Evolutionary conservation across 371 early-diverging fungal species (phyloP).

Genomic region (Apophysomyces trapeziformis): DNA sequence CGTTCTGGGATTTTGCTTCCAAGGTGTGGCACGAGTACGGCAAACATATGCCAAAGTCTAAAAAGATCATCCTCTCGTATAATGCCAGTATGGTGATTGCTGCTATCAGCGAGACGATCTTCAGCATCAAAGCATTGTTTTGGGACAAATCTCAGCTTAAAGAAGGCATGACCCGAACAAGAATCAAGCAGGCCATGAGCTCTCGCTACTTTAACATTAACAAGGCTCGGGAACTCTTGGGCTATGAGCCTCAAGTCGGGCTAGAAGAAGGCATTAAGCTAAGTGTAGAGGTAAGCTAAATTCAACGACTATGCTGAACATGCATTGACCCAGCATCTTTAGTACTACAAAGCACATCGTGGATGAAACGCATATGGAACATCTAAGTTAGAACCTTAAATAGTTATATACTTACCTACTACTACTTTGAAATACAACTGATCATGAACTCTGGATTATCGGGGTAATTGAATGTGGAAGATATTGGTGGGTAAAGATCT

Average conservation of each 20-base stretch:
- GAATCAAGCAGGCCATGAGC: conserved; percentile 74
- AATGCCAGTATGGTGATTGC: conserved; percentile 57
- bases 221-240: conserved; percentile 79
- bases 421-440: no score
- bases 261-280: conserved; percentile 74
- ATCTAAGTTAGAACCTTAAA: background rate
- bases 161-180: conserved; percentile 63
- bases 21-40: conserved; percentile 67
- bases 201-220: conserved; percentile 82
- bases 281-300: conserved; percentile 42
- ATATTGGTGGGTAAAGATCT: no score
- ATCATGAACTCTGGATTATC: no score
- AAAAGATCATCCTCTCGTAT: conserved; percentile 53
- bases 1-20: conserved; percentile 89
- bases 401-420: background rate
- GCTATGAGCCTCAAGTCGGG: conserved; percentile 76
- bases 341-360: conserved; percentile 25
- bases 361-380: background rate
- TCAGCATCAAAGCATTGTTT: conserved; percentile 51
- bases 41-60: conserved; percentile 43
- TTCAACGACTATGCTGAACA: background rate
- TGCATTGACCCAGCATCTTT: background rate
- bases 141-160: conserved; percentile 51
- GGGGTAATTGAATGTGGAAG: no score
- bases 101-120: conserved; percentile 50